Conservation (phyloP, 2,329 filamentous ascomycete species). For the Fusarium praegraminearum region DNA sequence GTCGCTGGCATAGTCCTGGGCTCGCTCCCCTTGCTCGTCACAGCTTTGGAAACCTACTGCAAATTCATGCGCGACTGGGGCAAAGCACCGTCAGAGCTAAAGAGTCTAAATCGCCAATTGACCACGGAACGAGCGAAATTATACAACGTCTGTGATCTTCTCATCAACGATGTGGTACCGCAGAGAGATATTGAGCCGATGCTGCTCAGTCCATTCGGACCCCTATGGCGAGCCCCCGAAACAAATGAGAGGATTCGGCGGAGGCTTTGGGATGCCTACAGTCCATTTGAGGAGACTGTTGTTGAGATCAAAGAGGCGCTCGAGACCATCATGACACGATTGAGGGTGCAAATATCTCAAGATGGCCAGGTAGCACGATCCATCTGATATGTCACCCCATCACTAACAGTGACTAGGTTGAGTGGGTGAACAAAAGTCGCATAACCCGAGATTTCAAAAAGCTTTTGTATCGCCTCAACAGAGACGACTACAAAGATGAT, state of each 20-base stretch:
- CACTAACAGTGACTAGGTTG: neutral
- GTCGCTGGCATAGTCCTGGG: constrained; percentile 42
- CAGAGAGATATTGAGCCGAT: constrained; percentile 46
- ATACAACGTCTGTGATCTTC: constrained; percentile 49
- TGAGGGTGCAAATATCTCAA: neutral
- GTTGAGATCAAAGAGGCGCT: constrained; percentile 44
- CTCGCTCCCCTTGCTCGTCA: constrained; percentile 33
- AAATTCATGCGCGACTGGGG: constrained; percentile 39
- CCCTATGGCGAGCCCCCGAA: constrained; percentile 42
- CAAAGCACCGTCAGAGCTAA: constrained; percentile 40
- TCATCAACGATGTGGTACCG: constrained; percentile 45
- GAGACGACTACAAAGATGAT: constrained; percentile 22
- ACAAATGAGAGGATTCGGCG: constrained; percentile 36
- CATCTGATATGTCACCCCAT: rapidly evolving
- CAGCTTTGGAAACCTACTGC: constrained; percentile 34
- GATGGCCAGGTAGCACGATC: constrained; percentile 4
- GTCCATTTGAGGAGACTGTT: constrained; percentile 42
- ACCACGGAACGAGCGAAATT: constrained; percentile 46
- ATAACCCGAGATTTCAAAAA: constrained; percentile 22
- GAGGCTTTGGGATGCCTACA: constrained; percentile 42
- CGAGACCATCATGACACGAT: constrained; percentile 23
- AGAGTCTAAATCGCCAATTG: constrained; percentile 40
- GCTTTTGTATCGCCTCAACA: constrained; percentile 4
- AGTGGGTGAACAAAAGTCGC: neutral
- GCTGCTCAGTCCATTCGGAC: constrained; percentile 48